Evolutionary conservation across 2,329 filamentous ascomycete genomes (phyloP), one percentile per base, ranked within the genome.

Genomic region (Dactylellina drechsleri): DNA sequence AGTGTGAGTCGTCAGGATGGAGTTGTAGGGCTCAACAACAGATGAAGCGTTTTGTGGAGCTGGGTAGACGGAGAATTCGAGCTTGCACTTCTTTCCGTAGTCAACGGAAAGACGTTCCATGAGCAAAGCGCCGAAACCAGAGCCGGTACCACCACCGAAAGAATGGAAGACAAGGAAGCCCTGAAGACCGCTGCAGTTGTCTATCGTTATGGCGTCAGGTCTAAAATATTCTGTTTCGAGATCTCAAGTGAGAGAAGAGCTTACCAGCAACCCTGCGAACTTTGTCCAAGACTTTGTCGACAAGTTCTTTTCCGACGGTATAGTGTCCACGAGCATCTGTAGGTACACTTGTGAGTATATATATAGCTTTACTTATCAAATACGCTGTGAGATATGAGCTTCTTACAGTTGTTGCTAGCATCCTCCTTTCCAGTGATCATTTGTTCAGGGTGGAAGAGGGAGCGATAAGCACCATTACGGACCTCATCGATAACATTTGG

Each of bases 41-140:
- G 95, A 96, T 81, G 94, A 97, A 80, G 94, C 92, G 79, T 95
- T 95, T 86, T 97, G 93, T 76, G 95, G 95, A 80, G 95, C 93
- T 81, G 95, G 95, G 87, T 99, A 99, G 82, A 99, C 93, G 82
- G 93, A 97, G 88, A 99, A 99, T 85, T 99, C 95, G 78, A 99
- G 89, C 90, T 99, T 99, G 89, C 92, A 96, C 91, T 99, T 99
- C 91, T 99, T 99, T 87, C 95, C 94, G 83, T 97, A 99, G 86
- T 99, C 95, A 81, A 97, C 92, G 41, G 95, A 98, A 77, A 99
- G 90, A 83, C 95, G 94, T 87, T 99, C 95, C 93, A 99, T 96
- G 81, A 99, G 87, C 79, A 99, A 90, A 81, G 95, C 95, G 85
- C 95, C 95, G 84, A 99, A 99, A 82, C 95, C 95, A 80, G 95